Conservation (phyloP, 805 yeast genomes). For the Zygoascus ofunaensis region DNA sequence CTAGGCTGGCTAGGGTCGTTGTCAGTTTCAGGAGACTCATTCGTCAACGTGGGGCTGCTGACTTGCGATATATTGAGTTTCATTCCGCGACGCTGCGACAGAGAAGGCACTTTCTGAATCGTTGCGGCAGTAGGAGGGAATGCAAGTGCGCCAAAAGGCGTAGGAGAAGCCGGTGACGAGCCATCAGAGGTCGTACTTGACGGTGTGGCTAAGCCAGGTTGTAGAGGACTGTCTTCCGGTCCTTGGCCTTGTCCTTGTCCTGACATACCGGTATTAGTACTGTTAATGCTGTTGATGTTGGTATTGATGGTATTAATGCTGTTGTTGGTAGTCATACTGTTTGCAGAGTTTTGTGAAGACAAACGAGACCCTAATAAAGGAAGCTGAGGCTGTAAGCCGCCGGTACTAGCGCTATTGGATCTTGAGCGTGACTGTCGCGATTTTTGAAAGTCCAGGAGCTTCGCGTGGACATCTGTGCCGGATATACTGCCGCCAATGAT, state of each 20-base stretch:
- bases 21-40: background rate
- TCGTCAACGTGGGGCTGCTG: background rate
- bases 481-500: conserved; percentile 7
- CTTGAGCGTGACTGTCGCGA: conserved; percentile 40
- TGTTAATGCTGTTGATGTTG: conserved; percentile 6
- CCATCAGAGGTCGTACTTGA: conserved; percentile 11
- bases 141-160: conserved; percentile 11
- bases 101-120: conserved; percentile 22
- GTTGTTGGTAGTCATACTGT: no score
- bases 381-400: background rate
- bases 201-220: conserved; percentile 24
- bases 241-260: no score
- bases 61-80: conserved; percentile 9
- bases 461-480: conserved; percentile 69
- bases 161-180: conserved; percentile 11
- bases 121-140: conserved; percentile 4
- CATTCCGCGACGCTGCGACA: conserved; percentile 32
- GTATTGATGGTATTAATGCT: background rate
- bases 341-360: background rate
- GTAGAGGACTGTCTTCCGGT: no score
- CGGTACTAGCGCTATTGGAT: conserved; percentile 9
- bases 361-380: background rate
- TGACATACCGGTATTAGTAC: conserved; percentile 8
- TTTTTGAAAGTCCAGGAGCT: conserved; percentile 79
- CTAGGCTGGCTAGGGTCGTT: background rate